Evolutionary conservation across 495 filamentous ascomycete genomes (phyloP).

Genomic region (Xylaria castorea): DNA sequence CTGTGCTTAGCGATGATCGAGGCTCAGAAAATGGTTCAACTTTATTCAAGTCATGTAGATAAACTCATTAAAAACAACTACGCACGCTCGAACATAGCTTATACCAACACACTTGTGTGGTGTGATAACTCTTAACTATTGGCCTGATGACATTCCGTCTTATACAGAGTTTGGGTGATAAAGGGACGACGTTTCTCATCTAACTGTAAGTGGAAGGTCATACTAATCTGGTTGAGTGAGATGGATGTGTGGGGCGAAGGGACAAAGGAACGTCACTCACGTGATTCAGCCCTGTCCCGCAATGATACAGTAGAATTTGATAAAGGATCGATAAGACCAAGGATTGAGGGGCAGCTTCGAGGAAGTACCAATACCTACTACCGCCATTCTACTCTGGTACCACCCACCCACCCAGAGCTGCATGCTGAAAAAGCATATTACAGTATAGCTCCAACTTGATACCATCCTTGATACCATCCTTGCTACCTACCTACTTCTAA

Average conservation of each 20-base stretch:
- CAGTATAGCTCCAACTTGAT: background rate
- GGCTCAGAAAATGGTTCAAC: background rate
- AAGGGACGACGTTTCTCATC: background rate
- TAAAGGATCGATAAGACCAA: slow-evolving; percentile 22
- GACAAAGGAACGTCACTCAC: slow-evolving; percentile 28
- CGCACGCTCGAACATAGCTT: background rate
- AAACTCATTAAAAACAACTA: background rate
- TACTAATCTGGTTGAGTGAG: background rate
- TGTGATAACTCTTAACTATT: background rate
- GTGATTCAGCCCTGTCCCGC: slow-evolving; percentile 45
- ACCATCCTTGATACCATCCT: slow-evolving; percentile 4
- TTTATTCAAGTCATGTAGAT: background rate
- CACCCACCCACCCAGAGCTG: background rate
- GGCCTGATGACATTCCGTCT: background rate
- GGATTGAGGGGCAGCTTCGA: slow-evolving; percentile 4
- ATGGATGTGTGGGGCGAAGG: background rate
- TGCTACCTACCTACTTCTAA: background rate
- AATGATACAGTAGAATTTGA: slow-evolving; percentile 22
- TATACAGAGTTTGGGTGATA: background rate
- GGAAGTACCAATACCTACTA: slow-evolving; percentile 3
- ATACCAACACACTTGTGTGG: background rate
- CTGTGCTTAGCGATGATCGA: background rate
- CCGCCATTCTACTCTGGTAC: background rate
- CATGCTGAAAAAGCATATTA: background rate
- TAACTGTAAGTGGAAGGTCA: slow-evolving; percentile 18